These are phyloP conservation scores for Peronosclerospora sorghi DNA, from an alignment of 352 stramenopile species.

Conservation along the genomic window DNA sequence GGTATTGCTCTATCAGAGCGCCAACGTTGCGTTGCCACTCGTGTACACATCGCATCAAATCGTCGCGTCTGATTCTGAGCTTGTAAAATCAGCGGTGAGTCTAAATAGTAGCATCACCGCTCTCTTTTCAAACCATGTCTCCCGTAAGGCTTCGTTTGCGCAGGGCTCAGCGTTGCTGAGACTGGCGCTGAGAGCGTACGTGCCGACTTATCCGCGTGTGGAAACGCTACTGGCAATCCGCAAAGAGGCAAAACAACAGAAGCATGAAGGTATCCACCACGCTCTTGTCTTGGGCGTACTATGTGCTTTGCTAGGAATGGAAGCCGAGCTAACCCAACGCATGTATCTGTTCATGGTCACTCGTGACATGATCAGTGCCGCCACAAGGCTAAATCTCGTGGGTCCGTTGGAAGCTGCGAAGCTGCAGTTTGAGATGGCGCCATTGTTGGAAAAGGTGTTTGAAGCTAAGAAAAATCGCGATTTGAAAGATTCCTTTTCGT, in stretches of 20 bases:
- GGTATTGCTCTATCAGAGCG: slow-evolving; percentile 54
- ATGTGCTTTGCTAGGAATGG: slow-evolving; percentile 41
- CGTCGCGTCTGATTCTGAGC: background rate
- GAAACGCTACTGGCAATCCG: slow-evolving; percentile 31
- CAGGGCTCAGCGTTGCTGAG: slow-evolving; percentile 59
- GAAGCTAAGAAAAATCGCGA: slow-evolving; percentile 49
- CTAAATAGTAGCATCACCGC: slow-evolving; percentile 43
- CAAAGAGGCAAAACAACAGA: slow-evolving; percentile 36
- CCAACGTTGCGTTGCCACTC: slow-evolving; percentile 62
- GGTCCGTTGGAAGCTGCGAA: slow-evolving; percentile 59
- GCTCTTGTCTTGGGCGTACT: slow-evolving; percentile 57
- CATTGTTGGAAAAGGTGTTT: slow-evolving; percentile 43
- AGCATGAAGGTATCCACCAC: slow-evolving; percentile 50
- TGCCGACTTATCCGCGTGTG: slow-evolving; percentile 15
- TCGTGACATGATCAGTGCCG: slow-evolving; percentile 65
- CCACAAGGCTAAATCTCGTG: slow-evolving; percentile 71
- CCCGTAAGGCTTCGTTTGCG: slow-evolving; percentile 60
- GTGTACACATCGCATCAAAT: slow-evolving; percentile 44
- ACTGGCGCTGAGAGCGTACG: slow-evolving; percentile 53
- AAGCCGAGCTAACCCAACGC: slow-evolving; percentile 37
- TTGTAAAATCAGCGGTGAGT: slow-evolving; percentile 35
- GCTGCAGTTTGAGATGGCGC: slow-evolving; percentile 47
- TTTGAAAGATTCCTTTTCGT: slow-evolving; percentile 64
- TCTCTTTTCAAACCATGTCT: slow-evolving; percentile 72
- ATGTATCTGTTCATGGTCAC: slow-evolving; percentile 74